Evolutionary conservation across 1,284 basidiomycete genomes (phyloP), one percentile per base, ranked within the genome.

Genomic region (Moniliella sp.): DNA sequence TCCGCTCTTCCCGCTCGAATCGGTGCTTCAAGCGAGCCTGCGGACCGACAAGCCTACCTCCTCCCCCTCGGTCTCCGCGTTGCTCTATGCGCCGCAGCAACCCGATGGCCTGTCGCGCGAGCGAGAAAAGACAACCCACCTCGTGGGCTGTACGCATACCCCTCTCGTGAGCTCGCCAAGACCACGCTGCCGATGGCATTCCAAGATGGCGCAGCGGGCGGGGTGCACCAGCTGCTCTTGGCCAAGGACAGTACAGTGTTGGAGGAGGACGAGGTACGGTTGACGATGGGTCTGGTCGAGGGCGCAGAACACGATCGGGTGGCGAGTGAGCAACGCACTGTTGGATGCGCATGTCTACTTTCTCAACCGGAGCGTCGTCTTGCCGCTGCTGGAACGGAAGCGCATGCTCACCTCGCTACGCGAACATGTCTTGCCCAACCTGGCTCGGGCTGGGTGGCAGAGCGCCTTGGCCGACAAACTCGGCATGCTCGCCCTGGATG

Each of bases 291-390:
- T n/a, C n/a, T n/a, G n/a, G n/a, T n/a, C n/a, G n/a, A n/a, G n/a
- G n/a, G n/a, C n/a, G n/a, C n/a, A n/a, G n/a, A n/a, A n/a, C n/a
- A n/a, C n/a, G n/a, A n/a, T n/a, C n/a, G n/a, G n/a, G n/a, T n/a
- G n/a, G n/a, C n/a, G n/a, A n/a, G n/a, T n/a, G n/a, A n/a, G 44
- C 13, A 56, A 50, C 18, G 32, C 45, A 1, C 39, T 57, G 16
- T 45, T 56, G 18, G 54, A 57, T 36, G 43, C 50, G 19, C 46
- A 46, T 36, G 43, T 53, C 32, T 57, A 57, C 32, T 43, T 50
- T 23, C 38, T 57, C 33, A 44, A 42, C 27, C 42, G 45, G 5
- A 34, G 32, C 18, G 41, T 42, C 19, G 33, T 56, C 9, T 37
- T 52, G 28, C 34, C 43, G 27, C 43, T 57, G 4, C n/a, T 23